phyloP scores from a whole-genome alignment of 148 eudicot species.

The Cornus florida region DNA sequence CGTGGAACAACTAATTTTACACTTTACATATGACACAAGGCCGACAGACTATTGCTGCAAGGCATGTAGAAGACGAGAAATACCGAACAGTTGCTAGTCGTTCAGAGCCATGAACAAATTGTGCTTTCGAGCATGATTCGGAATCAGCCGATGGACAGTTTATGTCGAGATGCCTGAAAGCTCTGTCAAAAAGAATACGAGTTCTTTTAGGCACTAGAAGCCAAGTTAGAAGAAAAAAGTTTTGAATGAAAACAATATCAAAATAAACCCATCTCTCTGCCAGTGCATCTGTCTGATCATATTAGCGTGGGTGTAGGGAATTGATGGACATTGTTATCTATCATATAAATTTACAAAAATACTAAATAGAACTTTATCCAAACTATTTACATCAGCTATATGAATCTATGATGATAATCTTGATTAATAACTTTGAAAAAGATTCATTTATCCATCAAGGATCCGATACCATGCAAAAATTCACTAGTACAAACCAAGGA shows the following conservation, averaged over 20 bases:
- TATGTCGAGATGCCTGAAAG: slow-evolving; percentile 79
- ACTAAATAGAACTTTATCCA: no score
- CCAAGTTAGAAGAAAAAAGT: neutral
- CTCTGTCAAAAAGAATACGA: slow-evolving; percentile 44
- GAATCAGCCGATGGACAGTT: slow-evolving; percentile 75
- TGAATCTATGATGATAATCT: no score
- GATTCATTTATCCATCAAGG: no score
- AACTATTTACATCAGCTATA: no score
- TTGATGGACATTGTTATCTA: neutral
- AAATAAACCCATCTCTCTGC: no score
- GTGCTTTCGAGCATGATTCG: slow-evolving; percentile 96
- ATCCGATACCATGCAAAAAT: no score
- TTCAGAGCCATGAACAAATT: slow-evolving; percentile 94
- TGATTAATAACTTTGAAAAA: no score
- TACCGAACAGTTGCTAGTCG: slow-evolving; percentile 28
- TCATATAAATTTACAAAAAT: neutral
- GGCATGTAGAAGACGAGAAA: neutral
- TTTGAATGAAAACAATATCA: no score
- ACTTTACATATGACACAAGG: neutral
- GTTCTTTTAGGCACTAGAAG: neutral
- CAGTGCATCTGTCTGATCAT: no score
- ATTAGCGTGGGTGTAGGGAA: no score
- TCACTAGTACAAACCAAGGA: no score
- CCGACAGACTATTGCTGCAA: neutral
- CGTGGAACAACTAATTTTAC: slow-evolving; percentile 1